phyloP scores from a whole-genome alignment of 345 rosid species.

The Lepidium aucheri region DNA sequence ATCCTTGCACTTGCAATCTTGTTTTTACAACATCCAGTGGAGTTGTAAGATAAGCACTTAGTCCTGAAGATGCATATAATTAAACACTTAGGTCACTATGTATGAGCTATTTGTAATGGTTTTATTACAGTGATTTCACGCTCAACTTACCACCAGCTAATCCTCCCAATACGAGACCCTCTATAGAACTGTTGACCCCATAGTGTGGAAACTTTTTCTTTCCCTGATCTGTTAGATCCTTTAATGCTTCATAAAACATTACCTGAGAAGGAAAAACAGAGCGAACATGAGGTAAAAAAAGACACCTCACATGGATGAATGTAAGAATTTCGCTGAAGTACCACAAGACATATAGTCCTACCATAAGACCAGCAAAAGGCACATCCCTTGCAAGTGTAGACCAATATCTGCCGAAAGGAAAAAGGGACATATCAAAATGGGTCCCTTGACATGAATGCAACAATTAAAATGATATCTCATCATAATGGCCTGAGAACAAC shows the following conservation, averaged over 20 bases:
- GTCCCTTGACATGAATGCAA: neutral
- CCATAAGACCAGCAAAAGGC: constrained; percentile 96
- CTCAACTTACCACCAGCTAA: constrained; percentile 80
- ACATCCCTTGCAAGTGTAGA: constrained; percentile 95
- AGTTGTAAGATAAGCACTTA: constrained; percentile 81
- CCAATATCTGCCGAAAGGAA: constrained; percentile 53
- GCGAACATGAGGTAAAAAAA: neutral
- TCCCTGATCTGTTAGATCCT: constrained; percentile 52
- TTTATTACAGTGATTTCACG: constrained; percentile 3
- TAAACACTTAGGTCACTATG: neutral
- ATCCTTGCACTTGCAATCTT: constrained; percentile 90
- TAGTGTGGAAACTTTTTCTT: constrained; percentile 43
- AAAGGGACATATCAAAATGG: neutral
- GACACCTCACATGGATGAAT: neutral
- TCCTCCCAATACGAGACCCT: constrained; percentile 87
- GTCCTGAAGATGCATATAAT: constrained; percentile 38
- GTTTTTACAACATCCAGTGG: constrained; percentile 91
- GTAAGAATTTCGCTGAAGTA: neutral
- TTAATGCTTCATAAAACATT: constrained; percentile 73
- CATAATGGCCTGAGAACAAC: neutral
- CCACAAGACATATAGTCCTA: constrained; percentile 18
- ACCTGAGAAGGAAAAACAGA: constrained; percentile 43
- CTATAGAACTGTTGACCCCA: constrained; percentile 44
- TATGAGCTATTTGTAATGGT: neutral
- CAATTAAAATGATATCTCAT: neutral